phyloP scores from a whole-genome alignment of 2,329 filamentous ascomycete species.

The Paraphaeosphaeria minitans region DNA sequence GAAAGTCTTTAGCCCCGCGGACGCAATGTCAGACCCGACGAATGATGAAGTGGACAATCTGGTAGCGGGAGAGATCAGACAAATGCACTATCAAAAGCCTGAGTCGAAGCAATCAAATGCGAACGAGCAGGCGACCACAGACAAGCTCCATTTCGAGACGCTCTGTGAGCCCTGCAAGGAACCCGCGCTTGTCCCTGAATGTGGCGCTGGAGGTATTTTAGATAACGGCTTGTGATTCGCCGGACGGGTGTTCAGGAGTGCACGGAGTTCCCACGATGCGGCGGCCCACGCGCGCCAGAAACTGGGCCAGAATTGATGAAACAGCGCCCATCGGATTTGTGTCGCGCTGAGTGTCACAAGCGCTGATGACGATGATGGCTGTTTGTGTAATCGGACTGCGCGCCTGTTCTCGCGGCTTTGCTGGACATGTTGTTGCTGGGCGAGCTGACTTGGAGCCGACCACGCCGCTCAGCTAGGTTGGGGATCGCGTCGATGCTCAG shows the following conservation, averaged over 20 bases:
- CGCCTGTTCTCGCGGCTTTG: constrained; percentile 4
- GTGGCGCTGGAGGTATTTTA: constrained; percentile 33
- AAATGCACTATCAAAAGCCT: constrained; percentile 17
- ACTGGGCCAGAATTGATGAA: constrained; percentile 33
- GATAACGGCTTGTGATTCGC: constrained; percentile 38
- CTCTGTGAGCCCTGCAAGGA: constrained; percentile 27
- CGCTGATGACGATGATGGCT: constrained; percentile 20
- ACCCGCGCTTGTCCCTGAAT: constrained; percentile 40
- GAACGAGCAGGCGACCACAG: constrained; percentile 24
- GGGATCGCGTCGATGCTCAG: constrained; percentile 25
- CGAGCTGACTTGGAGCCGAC: constrained; percentile 1
- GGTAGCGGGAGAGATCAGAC: constrained; percentile 19
- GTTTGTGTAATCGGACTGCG: constrained; percentile 3
- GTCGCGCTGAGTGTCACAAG: constrained; percentile 36
- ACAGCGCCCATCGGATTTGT: constrained; percentile 18
- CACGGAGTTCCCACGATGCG: constrained; percentile 37
- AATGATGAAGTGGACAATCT: constrained; percentile 27
- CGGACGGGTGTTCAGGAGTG: constrained; percentile 26
- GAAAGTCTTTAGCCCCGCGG: constrained; percentile 35
- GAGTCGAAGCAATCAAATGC: constrained; percentile 30
- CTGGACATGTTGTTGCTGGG: not conserved
- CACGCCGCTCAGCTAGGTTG: constrained; percentile 9
- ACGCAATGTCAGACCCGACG: constrained; percentile 40
- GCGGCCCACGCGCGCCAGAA: constrained; percentile 23
- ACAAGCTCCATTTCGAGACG: constrained; percentile 23